Evolutionary conservation across 208 protist genomes (phyloP), one percentile per base, ranked within the genome.

Genomic region (Leishmania arabica): DNA sequence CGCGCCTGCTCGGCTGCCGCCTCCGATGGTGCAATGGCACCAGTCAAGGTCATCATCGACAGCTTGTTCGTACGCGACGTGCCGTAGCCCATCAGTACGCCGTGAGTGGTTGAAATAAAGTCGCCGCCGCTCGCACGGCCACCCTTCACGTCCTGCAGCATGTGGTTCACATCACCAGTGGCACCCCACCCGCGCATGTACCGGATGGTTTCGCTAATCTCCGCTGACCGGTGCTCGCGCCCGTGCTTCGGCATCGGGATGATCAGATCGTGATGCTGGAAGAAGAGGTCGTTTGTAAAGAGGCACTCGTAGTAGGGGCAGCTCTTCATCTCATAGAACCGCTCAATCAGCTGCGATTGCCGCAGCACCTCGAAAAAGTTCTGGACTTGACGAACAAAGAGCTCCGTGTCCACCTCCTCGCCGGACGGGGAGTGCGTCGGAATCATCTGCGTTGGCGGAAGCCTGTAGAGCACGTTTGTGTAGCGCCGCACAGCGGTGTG

Each of bases 161-260:
- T 74, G 86, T 95, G 94, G 72, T 92, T 91, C 78, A 95, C 84
- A 47, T 96, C 92, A 40, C 82, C 92, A 9, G 88, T 88, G 3
- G 91, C 87, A 71, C 94, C 94, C 80, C 90, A 93, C 17, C 85
- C 90, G n/a, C 94, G 89, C 76, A 97, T 90, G 86, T 97, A 94
- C n/a, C 94, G 89, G 47, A 97, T 87, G 34, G 94, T 97, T 78
- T 97, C 94, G 80, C 90, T 95, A 24, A 95, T 86, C 79, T 97
- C 94, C 1, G 89, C 84, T 19, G 88, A 90, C 42, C 93, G 90
- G 72, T 95, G 87, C 86, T 97, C 94, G 19, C 91, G 86, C 9
- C 94, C 92, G 72, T 91, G 90, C 82, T 95, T 95, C 15, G 94
- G 94, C 94, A 97, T 97, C 6, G 92, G 92, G 45, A 97, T 56